These are phyloP conservation scores for Penstemon newberryi DNA, from an alignment of 257 asterid species.

Conservation along the genomic window DNA sequence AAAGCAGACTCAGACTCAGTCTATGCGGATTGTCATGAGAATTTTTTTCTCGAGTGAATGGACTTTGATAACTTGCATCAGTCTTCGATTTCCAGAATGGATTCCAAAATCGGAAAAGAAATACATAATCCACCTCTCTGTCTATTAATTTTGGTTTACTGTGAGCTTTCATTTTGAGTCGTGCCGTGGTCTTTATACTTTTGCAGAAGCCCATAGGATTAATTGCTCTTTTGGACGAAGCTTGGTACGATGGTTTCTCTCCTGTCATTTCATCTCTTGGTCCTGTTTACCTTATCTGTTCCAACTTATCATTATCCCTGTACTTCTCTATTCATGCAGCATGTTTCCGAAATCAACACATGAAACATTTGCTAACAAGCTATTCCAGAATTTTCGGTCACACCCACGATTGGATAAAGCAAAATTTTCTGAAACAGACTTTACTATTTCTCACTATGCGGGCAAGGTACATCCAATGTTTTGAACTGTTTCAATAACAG, in stretches of 20 bases:
- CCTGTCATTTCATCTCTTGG: conserved; percentile 32
- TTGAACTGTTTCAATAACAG: conserved; percentile 20
- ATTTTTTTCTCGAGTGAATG: background rate
- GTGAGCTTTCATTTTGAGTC: conserved; percentile 24
- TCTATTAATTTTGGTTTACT: background rate
- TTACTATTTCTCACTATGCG: conserved; percentile 93
- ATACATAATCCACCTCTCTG: background rate
- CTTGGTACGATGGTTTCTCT: conserved; percentile 65
- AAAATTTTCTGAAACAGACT: conserved; percentile 93
- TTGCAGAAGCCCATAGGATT: conserved; percentile 98
- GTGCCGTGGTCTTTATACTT: conserved; percentile 27
- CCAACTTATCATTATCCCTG: conserved; percentile 32
- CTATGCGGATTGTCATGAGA: background rate
- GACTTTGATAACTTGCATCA: background rate
- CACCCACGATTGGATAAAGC: conserved; percentile 83
- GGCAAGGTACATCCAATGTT: conserved; percentile 71
- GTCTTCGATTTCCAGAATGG: conserved; percentile 10
- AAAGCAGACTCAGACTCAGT: conserved; percentile 8
- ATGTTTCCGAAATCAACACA: conserved; percentile 99
- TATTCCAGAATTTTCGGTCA: conserved; percentile 74
- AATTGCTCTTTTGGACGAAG: conserved; percentile 94
- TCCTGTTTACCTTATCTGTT: conserved; percentile 24
- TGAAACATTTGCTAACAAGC: conserved; percentile 84
- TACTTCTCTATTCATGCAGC: conserved; percentile 49
- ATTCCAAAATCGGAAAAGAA: background rate